Conservation (phyloP, 352 stramenopile genomes). For the Phytophthora syringae region DNA sequence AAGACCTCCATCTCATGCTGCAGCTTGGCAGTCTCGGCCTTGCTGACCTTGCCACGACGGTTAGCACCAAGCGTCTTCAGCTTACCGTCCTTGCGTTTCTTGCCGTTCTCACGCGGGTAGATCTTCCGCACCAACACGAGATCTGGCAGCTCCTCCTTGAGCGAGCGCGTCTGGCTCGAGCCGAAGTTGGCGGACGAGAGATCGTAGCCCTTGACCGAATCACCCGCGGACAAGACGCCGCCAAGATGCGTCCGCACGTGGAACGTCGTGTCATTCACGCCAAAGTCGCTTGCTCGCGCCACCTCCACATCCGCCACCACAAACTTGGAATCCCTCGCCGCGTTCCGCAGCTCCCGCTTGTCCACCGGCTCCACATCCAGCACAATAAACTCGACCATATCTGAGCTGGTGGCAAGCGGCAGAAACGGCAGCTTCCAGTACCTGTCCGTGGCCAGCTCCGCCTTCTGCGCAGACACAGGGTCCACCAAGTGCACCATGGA, state of each 20-base stretch:
- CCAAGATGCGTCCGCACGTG: conserved; percentile 70
- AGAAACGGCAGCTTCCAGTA: conserved; percentile 80
- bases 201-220: conserved; percentile 82
- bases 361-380: conserved; percentile 72
- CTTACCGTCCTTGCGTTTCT: conserved; percentile 44
- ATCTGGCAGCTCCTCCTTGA: conserved; percentile 73
- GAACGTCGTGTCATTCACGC: conserved; percentile 83
- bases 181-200: conserved; percentile 65
- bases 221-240: conserved; percentile 56
- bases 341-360: conserved; percentile 23
- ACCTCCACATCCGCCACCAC: conserved; percentile 75
- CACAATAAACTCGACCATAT: conserved; percentile 76
- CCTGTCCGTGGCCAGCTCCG: conserved; percentile 63
- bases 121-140: conserved; percentile 82
- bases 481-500: conserved; percentile 71
- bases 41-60: conserved; percentile 52
- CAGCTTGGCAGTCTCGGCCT: conserved; percentile 51
- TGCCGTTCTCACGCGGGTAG: conserved; percentile 54
- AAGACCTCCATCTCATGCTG: conserved; percentile 71
- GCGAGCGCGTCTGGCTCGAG: conserved; percentile 38
- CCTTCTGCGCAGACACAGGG: conserved; percentile 57
- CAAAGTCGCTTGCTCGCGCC: conserved; percentile 73
- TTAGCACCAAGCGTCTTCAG: conserved; percentile 56
- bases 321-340: conserved; percentile 35
- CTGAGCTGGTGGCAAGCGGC: conserved; percentile 58